A percentile compares a stretch with the other conserved stretches of the same genome.
Evolutionary conservation across 768 basidiomycete species (phyloP).

Genomic region (Solioccasus polychromus): DNA sequence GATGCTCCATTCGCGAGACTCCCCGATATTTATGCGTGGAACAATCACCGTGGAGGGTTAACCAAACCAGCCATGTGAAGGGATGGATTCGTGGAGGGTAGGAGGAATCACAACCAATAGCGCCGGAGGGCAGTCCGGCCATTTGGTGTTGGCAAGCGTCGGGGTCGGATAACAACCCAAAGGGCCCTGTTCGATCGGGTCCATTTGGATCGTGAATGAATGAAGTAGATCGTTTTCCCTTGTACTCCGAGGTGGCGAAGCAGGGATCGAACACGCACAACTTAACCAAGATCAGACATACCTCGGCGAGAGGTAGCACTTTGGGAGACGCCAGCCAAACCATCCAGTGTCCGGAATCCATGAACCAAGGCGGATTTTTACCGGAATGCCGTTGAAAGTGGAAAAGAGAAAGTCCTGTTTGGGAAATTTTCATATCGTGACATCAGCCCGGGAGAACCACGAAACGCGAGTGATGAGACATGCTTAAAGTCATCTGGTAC

Average conservation of each 20-base stretch:
- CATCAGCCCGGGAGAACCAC: background rate
- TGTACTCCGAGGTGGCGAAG: slow-evolving; percentile 6
- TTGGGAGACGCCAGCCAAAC: slow-evolving; percentile 13
- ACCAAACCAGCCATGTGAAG: slow-evolving; percentile 18
- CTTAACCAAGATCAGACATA: slow-evolving; percentile 4
- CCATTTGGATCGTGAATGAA: slow-evolving; percentile 5
- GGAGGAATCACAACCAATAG: slow-evolving; percentile 11
- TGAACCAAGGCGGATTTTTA: slow-evolving; percentile 1
- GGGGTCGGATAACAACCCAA: background rate
- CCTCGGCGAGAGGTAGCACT: slow-evolving; percentile 4
- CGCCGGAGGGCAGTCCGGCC: slow-evolving; percentile 13
- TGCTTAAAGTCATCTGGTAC: no score
- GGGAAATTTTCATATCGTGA: background rate
- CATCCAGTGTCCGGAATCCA: slow-evolving; percentile 23
- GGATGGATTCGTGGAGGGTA: slow-evolving; percentile 13
- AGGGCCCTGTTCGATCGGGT: slow-evolving; percentile 15
- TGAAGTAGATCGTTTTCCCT: slow-evolving; percentile 1
- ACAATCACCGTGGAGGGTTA: slow-evolving; percentile 17
- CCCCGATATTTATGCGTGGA: slow-evolving; percentile 18
- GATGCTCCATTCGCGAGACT: slow-evolving; percentile 2
- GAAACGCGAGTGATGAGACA: no score
- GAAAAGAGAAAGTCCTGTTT: background rate
- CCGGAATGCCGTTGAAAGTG: background rate
- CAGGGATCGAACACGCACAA: slow-evolving; percentile 1
- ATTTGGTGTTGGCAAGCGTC: slow-evolving; percentile 11